Evolutionary conservation across 2,329 filamentous ascomycete species (phyloP).

Genomic region (Colletotrichum sp.): DNA sequence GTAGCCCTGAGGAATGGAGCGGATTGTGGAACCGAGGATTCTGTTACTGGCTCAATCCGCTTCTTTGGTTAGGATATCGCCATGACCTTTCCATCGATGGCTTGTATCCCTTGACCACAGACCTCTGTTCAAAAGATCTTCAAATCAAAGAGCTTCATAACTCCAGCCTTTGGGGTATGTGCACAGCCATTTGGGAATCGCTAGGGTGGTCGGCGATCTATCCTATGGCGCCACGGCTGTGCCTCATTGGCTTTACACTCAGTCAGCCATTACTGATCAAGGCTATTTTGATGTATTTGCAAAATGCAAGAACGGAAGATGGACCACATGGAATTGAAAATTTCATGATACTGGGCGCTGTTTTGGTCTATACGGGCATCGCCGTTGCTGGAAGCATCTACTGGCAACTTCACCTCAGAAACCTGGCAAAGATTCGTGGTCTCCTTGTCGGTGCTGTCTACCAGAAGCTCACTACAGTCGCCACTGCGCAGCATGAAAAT

Average conservation of each 20-base stretch:
- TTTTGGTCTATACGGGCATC: not conserved
- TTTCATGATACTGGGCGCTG: not conserved
- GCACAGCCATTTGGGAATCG: too few relatives aligned
- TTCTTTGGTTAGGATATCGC: slow-evolving; percentile 25
- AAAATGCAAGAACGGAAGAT: not conserved
- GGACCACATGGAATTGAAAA: too few relatives aligned
- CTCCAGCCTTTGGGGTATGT: too few relatives aligned
- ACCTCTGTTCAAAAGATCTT: too few relatives aligned
- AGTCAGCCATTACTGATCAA: not conserved
- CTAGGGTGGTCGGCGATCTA: not conserved
- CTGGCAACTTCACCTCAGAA: not conserved
- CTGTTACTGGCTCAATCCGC: slow-evolving; percentile 30
- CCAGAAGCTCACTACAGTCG: not conserved
- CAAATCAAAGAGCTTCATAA: too few relatives aligned
- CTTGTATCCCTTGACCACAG: slow-evolving; percentile 23
- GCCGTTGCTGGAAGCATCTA: not conserved
- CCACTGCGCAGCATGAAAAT: not conserved
- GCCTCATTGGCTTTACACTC: not conserved
- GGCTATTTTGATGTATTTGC: not conserved
- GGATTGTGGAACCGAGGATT: slow-evolving; percentile 31
- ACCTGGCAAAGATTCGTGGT: not conserved
- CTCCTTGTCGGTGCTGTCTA: not conserved
- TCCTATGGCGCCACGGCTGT: not conserved
- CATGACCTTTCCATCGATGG: slow-evolving; percentile 30
- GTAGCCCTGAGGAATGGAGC: slow-evolving; percentile 35